These are phyloP conservation scores for Blyttiomyces sp. DNA, from an alignment of 371 early-diverging fungal species.

Conservation along the genomic window DNA sequence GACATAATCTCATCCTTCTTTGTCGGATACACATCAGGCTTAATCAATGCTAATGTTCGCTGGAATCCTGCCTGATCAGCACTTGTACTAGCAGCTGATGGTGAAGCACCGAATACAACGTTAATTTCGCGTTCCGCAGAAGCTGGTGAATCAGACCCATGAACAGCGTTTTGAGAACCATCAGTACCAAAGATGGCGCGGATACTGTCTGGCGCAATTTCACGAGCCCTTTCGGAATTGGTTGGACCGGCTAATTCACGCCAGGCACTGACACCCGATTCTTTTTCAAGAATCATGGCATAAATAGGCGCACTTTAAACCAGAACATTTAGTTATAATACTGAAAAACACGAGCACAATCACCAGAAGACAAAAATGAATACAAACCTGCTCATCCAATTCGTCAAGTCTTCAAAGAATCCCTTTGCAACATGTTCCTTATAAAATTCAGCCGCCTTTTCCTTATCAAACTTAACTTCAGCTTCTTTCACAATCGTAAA, in stretches of 20 bases:
- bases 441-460: conserved; percentile 62
- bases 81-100: background rate
- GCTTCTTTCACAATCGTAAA: conserved; percentile 60
- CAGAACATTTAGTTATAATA: background rate
- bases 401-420: conserved; percentile 63
- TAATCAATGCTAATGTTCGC: conserved; percentile 59
- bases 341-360: background rate
- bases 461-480: conserved; percentile 51
- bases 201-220: conserved; percentile 52
- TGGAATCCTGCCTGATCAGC: conserved; percentile 19
- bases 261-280: conserved; percentile 65
- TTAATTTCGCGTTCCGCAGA: conserved; percentile 69
- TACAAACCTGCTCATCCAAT: conserved; percentile 69
- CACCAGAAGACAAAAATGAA: too few relatives aligned
- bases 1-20: conserved; percentile 58
- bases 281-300: conserved; percentile 67
- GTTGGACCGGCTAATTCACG: conserved; percentile 73
- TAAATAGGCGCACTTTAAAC: conserved; percentile 58
- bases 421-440: conserved; percentile 63
- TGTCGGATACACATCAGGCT: conserved; percentile 56
- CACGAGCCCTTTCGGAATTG: conserved; percentile 61
- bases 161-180: conserved; percentile 69
- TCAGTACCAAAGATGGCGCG: conserved; percentile 62
- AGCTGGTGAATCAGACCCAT: conserved; percentile 72
- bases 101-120: conserved; percentile 38